These are phyloP conservation scores for Hypoxylon sp. DNA, from an alignment of 2,329 filamentous ascomycete genomes.

Conservation along the genomic window DNA sequence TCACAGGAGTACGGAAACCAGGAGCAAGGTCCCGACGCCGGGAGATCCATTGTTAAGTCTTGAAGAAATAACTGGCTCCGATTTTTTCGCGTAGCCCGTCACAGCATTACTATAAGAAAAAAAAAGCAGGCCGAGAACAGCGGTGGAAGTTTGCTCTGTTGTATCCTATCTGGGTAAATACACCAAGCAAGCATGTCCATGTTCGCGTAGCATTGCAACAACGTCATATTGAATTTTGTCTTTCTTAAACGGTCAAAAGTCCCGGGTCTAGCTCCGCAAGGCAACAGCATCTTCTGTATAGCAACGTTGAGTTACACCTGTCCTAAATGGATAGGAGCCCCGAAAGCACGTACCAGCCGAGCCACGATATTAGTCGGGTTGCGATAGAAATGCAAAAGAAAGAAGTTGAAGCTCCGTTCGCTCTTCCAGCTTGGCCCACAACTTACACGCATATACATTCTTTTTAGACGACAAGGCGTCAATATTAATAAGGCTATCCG, in stretches of 20 bases:
- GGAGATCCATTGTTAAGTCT: constrained; percentile 14
- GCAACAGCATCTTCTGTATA: constrained; percentile 20
- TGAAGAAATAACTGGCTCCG: constrained; percentile 10
- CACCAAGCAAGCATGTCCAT: constrained; percentile 19
- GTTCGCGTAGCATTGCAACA: constrained; percentile 25
- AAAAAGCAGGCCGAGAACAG: constrained; percentile 11
- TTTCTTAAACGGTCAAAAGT: constrained; percentile 33
- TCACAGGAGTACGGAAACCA: constrained; percentile 18
- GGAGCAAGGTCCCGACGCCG: constrained; percentile 16
- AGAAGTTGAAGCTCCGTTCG: constrained; percentile 10
- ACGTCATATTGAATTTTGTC: constrained; percentile 33
- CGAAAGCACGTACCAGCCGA: constrained; percentile 27
- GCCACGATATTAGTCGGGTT: constrained; percentile 3
- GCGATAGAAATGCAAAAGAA: not conserved
- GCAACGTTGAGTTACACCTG: constrained; percentile 28
- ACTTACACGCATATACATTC: constrained; percentile 23
- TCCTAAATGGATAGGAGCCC: constrained; percentile 32
- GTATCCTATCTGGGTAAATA: constrained; percentile 11
- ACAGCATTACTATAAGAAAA: constrained; percentile 11
- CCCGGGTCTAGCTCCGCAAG: constrained; percentile 28
- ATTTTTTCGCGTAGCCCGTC: constrained; percentile 24
- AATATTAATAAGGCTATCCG: constrained; percentile 17
- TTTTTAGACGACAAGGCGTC: constrained; percentile 12
- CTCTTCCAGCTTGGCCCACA: constrained; percentile 19
- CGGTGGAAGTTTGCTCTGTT: not conserved